Percentiles rank a stretch among this genome's conserved stretches.
These are phyloP conservation scores for Diplodia seriata DNA, from an alignment of 2,329 filamentous ascomycete genomes.

Conservation along the genomic window DNA sequence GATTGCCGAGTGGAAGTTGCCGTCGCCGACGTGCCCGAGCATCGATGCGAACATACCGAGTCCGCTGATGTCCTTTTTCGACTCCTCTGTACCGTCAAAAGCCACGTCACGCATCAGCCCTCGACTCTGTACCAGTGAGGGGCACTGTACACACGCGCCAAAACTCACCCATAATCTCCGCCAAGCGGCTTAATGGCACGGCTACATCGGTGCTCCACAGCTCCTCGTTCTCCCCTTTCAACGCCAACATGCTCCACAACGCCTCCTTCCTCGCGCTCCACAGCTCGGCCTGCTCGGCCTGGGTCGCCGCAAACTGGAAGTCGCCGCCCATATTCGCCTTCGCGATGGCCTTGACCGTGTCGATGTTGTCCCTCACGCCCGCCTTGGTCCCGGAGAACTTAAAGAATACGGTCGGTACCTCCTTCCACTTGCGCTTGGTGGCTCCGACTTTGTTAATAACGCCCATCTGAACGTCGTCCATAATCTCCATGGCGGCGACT, in stretches of 20 bases:
- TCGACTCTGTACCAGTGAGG: background rate
- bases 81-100: slow-evolving; percentile 65
- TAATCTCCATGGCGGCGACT: slow-evolving; percentile 80
- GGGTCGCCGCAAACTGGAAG: slow-evolving; percentile 62
- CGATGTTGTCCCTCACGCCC: slow-evolving; percentile 73
- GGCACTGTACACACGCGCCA: background rate
- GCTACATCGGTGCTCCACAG: slow-evolving; percentile 69
- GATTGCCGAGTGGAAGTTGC: slow-evolving; percentile 93
- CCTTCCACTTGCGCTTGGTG: slow-evolving; percentile 75
- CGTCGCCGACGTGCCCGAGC: slow-evolving; percentile 88
- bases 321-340: slow-evolving; percentile 63
- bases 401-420: slow-evolving; percentile 80
- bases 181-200: slow-evolving; percentile 64
- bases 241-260: slow-evolving; percentile 66
- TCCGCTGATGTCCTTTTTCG: slow-evolving; percentile 87
- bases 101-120: background rate
- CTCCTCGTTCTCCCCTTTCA: slow-evolving; percentile 62
- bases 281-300: slow-evolving; percentile 61
- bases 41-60: slow-evolving; percentile 87
- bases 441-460: slow-evolving; percentile 78
- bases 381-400: slow-evolving; percentile 81
- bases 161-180: slow-evolving; percentile 65
- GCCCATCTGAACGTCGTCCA: slow-evolving; percentile 88
- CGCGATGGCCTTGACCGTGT: slow-evolving; percentile 71
- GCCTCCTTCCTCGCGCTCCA: slow-evolving; percentile 68